Conservation (phyloP, 768 basidiomycete genomes). For the Lentinus tigrinus region DNA sequence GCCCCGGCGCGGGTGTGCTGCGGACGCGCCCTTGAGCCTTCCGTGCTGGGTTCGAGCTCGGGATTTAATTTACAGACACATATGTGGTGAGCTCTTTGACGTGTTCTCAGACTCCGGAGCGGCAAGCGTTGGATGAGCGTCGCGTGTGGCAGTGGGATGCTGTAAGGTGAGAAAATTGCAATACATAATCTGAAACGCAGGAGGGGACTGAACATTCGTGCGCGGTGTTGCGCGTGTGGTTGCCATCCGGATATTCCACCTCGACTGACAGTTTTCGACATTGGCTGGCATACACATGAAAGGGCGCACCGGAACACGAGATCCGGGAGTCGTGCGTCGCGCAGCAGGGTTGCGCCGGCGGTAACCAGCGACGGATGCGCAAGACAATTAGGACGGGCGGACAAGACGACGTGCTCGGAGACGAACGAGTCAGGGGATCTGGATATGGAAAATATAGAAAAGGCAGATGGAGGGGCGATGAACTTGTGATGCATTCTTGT, state of each 20-base stretch:
- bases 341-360: neutral
- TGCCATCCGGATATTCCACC: neutral
- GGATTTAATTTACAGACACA: neutral
- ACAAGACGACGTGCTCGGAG: constrained; percentile 6
- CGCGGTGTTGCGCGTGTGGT: neutral
- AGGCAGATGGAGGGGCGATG: neutral
- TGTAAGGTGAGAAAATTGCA: neutral
- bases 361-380: neutral
- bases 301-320: neutral
- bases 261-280: neutral
- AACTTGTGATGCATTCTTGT: constrained; percentile 8
- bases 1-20: neutral
- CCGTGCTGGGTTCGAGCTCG: too few relatives aligned
- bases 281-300: neutral
- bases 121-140: too few relatives aligned
- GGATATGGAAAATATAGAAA: neutral
- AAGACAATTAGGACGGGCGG: neutral
- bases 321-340: too few relatives aligned
- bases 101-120: neutral
- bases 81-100: too few relatives aligned
- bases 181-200: neutral
- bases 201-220: neutral
- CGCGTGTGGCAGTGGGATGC: neutral
- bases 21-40: neutral
- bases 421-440: constrained; percentile 11